Conservation (phyloP, 164 flowering plant species). For the Tetrastigma voinierianum region DNA sequence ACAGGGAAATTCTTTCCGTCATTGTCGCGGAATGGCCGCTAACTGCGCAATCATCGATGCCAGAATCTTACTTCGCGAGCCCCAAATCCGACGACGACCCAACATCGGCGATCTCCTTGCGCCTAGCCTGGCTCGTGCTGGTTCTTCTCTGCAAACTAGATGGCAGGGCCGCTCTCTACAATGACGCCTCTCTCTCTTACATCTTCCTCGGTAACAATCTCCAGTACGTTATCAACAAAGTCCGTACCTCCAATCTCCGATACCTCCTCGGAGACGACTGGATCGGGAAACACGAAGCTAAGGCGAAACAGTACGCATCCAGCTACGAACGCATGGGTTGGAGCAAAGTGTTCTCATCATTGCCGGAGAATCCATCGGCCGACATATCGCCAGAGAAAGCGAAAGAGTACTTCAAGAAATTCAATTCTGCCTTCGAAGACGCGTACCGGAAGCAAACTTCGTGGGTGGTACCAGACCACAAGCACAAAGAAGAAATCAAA, state of each 20-base stretch:
- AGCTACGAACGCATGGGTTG: conserved; percentile 62
- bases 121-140: conserved; percentile 59
- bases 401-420: conserved; percentile 25
- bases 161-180: conserved; percentile 47
- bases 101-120: conserved; percentile 26
- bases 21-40: conserved; percentile 44
- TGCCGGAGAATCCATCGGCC: conserved; percentile 40
- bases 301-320: conserved; percentile 41
- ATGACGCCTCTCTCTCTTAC: conserved; percentile 58
- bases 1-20: conserved; percentile 39
- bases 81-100: conserved; percentile 16
- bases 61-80: conserved; percentile 39
- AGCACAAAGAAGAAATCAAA: conserved; percentile 51
- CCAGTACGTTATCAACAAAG: conserved; percentile 58
- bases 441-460: conserved; percentile 38
- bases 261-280: conserved; percentile 55
- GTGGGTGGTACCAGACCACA: conserved; percentile 57
- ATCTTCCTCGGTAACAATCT: conserved; percentile 65
- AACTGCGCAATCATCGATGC: conserved; percentile 21
- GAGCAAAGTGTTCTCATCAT: conserved; percentile 42
- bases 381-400: conserved; percentile 28
- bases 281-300: conserved; percentile 40
- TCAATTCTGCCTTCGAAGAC: conserved; percentile 49
- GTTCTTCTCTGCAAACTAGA: conserved; percentile 70
- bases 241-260: conserved; percentile 35